phyloP scores from a whole-genome alignment of 306 rosid species.

The Malus domestica region DNA sequence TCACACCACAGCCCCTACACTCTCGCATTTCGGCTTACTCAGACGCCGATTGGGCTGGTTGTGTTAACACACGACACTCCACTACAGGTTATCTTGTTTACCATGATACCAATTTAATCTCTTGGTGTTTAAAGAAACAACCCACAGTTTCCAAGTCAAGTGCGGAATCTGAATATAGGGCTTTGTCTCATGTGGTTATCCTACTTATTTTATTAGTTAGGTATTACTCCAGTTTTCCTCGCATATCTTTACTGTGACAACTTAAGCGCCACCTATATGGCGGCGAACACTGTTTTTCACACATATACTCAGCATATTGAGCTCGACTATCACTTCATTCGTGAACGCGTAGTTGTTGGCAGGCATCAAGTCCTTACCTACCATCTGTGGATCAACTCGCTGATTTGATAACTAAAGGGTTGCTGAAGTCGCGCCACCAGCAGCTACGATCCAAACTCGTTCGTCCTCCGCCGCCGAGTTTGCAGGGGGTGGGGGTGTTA shows the following conservation, averaged over 20 bases:
- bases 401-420: neutral
- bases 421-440: rapidly evolving
- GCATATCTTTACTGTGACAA: neutral
- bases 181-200: neutral
- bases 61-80: neutral
- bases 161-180: neutral
- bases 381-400: neutral
- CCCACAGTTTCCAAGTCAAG: neutral
- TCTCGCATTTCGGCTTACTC: neutral
- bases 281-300: neutral
- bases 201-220: neutral
- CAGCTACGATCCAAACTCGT: neutral
- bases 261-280: neutral
- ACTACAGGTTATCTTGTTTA: no score
- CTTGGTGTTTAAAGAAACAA: neutral
- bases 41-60: neutral
- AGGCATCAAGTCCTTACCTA: neutral
- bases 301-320: neutral
- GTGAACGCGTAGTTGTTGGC: neutral
- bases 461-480: neutral
- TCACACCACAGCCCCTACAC: no score
- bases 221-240: neutral
- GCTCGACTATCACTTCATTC: neutral
- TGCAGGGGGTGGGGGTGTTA: neutral
- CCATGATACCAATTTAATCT: neutral